These are phyloP conservation scores for Glycine soja DNA, from an alignment of 306 rosid species.

Conservation along the genomic window DNA sequence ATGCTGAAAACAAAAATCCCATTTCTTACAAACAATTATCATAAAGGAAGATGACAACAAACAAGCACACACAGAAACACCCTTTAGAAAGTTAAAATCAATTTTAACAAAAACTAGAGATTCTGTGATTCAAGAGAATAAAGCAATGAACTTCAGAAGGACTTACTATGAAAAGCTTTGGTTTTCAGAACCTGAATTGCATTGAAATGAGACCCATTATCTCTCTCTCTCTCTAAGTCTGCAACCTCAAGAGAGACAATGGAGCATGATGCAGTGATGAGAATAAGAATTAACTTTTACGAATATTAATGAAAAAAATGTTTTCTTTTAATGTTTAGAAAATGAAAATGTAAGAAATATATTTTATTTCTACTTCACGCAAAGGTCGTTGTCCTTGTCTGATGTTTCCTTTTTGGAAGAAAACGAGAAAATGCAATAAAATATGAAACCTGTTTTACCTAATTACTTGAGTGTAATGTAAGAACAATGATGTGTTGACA, in stretches of 20 bases:
- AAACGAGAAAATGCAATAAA: conserved; percentile 41
- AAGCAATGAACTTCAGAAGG: conserved; percentile 37
- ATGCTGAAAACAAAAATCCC: conserved; percentile 13
- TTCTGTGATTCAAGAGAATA: conserved; percentile 24
- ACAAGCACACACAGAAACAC: conserved; percentile 28
- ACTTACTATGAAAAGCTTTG: conserved; percentile 50
- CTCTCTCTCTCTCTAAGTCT: conserved; percentile 41
- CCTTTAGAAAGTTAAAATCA: conserved; percentile 34
- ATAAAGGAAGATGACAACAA: conserved; percentile 15
- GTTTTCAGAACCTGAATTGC: conserved; percentile 54
- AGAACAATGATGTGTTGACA: conserved; percentile 47
- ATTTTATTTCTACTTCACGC: conserved; percentile 53
- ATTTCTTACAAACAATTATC: conserved; percentile 12
- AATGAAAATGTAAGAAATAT: conserved; percentile 38
- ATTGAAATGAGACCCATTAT: neutral
- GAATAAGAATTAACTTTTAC: conserved; percentile 31
- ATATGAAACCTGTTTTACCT: conserved; percentile 38
- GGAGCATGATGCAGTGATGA: conserved; percentile 52
- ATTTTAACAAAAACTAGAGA: conserved; percentile 36
- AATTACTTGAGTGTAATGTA: conserved; percentile 50
- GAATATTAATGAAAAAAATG: conserved; percentile 6
- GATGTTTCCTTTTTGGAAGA: conserved; percentile 43
- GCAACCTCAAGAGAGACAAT: conserved; percentile 70
- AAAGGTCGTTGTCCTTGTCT: conserved; percentile 50
- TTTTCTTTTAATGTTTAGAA: neutral